Base-by-base conservation (phyloP, 2,329 filamentous ascomycete species). In the Penicillium sumatraense region DNA sequence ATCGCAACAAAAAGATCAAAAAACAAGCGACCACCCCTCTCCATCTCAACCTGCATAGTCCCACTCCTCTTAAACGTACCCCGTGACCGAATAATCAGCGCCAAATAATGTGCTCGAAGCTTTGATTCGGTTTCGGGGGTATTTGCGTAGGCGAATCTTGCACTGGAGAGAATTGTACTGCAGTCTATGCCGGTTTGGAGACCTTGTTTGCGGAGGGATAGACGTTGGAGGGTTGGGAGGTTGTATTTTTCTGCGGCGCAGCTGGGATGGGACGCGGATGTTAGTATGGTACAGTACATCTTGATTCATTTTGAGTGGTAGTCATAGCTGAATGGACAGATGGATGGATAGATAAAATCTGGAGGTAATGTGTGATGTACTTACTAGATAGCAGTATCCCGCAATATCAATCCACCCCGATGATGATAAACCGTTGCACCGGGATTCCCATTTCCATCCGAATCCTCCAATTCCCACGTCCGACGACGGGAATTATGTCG, bases 11-110 rank as follows among this genome's bases (percentile, higher is more conserved):
- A 97, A 41, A 96, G 81, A 71, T 96, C 93, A 71, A 96, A 97
- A 79, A 96, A 96, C 56, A 96, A 81, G 68, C 89, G 89, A 51
- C 91, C 91, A 24, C 93, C 93, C 58, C 86, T 85, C 73, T 89
- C 89, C 92, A 97, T 96, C 78, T 96, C 92, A 64, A 90, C 85
- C 77, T 96, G 93, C 92, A 96, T 96, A 3, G 92, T 96, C 51
- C 92, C 91, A 75, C 91, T 96, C 52, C 91, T 84, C 81, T 96
- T 96, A 78, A 97, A 96, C 2, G 91, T 96, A 69, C 85, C 84
- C 63, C 93, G 86, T 66, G 89, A 91, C 62, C 92, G 87, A 71
- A 96, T 96, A 75, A 96, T 96, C 69, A 96, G 86, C 16, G 93
- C 91, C 33, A 96, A 86, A 67, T 96, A 97, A 75, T 96, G 92